These are phyloP conservation scores for Dittrichia graveolens DNA, from an alignment of 129 eudicot species.

Conservation along the genomic window DNA sequence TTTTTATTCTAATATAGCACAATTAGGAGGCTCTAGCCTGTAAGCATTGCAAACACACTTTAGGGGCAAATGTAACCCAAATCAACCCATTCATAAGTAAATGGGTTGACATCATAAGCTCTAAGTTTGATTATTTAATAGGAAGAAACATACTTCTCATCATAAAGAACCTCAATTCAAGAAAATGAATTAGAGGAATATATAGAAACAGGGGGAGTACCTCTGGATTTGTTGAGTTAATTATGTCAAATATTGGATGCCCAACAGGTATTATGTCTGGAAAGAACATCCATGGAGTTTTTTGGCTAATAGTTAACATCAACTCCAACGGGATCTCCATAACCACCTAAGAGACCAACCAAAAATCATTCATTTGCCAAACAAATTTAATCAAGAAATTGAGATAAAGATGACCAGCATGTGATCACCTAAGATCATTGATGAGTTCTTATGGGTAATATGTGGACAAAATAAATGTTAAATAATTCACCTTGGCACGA, in stretches of 20 bases:
- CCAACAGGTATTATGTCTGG: constrained; percentile 94
- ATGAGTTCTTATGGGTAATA: neutral
- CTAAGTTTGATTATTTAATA: neutral
- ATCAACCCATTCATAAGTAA: neutral
- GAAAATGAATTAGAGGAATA: neutral
- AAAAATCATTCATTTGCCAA: constrained; percentile 13
- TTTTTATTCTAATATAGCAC: neutral
- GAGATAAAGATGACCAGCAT: constrained; percentile 11
- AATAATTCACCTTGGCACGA: constrained; percentile 74
- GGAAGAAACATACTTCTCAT: constrained; percentile 9
- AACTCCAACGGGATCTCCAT: constrained; percentile 97
- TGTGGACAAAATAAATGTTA: neutral
- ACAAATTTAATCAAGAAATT: neutral
- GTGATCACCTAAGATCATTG: neutral
- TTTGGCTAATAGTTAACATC: constrained; percentile 90
- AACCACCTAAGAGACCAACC: constrained; percentile 56
- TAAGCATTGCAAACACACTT: neutral
- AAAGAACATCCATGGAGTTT: constrained; percentile 97
- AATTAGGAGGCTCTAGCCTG: neutral
- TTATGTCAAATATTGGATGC: constrained; percentile 94
- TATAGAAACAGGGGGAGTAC: constrained; percentile 35
- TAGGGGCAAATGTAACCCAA: neutral
- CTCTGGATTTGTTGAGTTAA: constrained; percentile 93
- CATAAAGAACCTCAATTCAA: neutral
- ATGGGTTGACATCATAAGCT: neutral